phyloP scores from a whole-genome alignment of 2,329 filamentous ascomycete species.

The Pyricularia pennisetigena region DNA sequence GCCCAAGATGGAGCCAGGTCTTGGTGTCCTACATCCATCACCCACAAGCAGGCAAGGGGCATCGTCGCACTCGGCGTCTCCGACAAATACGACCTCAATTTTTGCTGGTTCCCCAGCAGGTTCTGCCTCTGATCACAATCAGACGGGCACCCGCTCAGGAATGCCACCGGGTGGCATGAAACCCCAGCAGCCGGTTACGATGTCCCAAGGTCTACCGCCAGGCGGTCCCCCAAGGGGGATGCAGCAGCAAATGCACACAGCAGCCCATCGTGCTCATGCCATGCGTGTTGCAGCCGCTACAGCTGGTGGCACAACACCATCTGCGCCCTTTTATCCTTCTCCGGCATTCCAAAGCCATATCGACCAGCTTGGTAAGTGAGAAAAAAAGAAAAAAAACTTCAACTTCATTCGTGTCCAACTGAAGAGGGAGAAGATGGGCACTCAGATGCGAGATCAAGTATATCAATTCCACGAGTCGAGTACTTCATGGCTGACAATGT shows the following conservation, averaged over 20 bases:
- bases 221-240: slow-evolving; percentile 8
- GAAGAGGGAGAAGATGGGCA: no score
- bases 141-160: slow-evolving; percentile 24
- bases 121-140: slow-evolving; percentile 37
- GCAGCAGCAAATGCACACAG: slow-evolving; percentile 25
- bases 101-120: slow-evolving; percentile 28
- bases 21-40: slow-evolving; percentile 36
- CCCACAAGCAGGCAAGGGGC: slow-evolving; percentile 74
- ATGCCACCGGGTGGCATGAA: slow-evolving; percentile 27
- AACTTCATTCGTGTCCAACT: slow-evolving; percentile 27
- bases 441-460: neutral
- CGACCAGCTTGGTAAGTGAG: slow-evolving; percentile 89
- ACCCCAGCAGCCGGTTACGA: slow-evolving; percentile 20
- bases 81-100: slow-evolving; percentile 35
- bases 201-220: slow-evolving; percentile 12
- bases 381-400: slow-evolving; percentile 53
- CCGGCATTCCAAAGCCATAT: slow-evolving; percentile 85
- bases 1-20: slow-evolving; percentile 57
- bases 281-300: slow-evolving; percentile 5
- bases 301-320: neutral
- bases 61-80: slow-evolving; percentile 60
- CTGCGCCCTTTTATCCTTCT: slow-evolving; percentile 62
- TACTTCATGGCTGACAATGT: slow-evolving; percentile 11
- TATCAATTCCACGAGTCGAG: neutral
- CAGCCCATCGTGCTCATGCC: slow-evolving; percentile 14